A percentile compares a stretch with the other conserved stretches of the same genome.
phyloP scores from a whole-genome alignment of 1,284 basidiomycete genomes.

The Austroboletus niveus region DNA sequence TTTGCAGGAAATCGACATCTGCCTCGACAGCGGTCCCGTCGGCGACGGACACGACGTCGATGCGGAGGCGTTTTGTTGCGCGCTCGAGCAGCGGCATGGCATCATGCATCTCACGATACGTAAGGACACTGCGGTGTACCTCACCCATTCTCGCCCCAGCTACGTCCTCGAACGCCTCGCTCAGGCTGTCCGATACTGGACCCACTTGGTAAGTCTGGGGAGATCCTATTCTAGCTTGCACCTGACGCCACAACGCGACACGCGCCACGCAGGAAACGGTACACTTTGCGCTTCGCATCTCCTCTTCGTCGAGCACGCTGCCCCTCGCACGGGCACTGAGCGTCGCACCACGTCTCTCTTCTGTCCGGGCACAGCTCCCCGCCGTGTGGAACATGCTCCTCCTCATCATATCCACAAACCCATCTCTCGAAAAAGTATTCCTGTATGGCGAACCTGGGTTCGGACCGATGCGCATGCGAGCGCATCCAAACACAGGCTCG shows the following conservation, averaged over 20 bases:
- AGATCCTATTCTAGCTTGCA: not conserved
- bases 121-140: constrained; percentile 47
- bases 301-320: constrained; percentile 13
- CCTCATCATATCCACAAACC: constrained; percentile 43
- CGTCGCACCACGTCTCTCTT: constrained; percentile 36
- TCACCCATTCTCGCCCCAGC: constrained; percentile 46
- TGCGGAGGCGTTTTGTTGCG: constrained; percentile 40
- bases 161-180: constrained; percentile 45
- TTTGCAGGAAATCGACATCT: constrained; percentile 43
- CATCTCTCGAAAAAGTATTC: constrained; percentile 40
- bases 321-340: constrained; percentile 35
- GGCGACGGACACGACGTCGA: constrained; percentile 21
- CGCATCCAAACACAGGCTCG: not conserved
- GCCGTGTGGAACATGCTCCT: constrained; percentile 48
- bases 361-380: constrained; percentile 45
- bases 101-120: constrained; percentile 46
- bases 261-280: constrained; percentile 22
- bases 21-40: constrained; percentile 37
- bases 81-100: constrained; percentile 37
- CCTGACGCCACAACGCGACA: constrained; percentile 1
- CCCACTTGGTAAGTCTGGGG: constrained; percentile 38
- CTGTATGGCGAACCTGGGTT: constrained; percentile 31
- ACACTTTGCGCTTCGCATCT: constrained; percentile 22
- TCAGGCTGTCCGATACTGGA: constrained; percentile 42
- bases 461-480: constrained; percentile 4